phyloP scores from a whole-genome alignment of 768 basidiomycete species.

The Lepiota brunneoincarnata region DNA sequence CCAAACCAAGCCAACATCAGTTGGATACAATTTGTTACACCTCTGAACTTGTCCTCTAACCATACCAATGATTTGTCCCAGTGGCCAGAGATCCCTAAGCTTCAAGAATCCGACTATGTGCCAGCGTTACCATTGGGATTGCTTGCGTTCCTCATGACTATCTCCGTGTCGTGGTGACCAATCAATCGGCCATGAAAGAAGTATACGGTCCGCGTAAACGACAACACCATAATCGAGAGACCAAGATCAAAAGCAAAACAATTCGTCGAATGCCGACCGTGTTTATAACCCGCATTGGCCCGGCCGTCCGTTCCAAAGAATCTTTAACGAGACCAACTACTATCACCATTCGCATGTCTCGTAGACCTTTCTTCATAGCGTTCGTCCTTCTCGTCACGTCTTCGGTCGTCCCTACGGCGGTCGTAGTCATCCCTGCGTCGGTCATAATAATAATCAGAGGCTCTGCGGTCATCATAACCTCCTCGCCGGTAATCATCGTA shows the following conservation, averaged over 20 bases:
- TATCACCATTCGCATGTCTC: conserved; percentile 77
- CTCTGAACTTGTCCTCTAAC: background rate
- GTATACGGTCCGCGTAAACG: conserved; percentile 56
- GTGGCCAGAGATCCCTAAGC: background rate
- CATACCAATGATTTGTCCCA: background rate
- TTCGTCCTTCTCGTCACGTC: conserved; percentile 83
- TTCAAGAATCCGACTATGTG: conserved; percentile 9
- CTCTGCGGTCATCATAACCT: conserved; percentile 79
- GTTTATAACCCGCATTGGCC: conserved; percentile 6
- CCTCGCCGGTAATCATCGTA: conserved; percentile 89
- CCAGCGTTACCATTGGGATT: conserved; percentile 16
- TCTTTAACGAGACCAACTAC: conserved; percentile 71
- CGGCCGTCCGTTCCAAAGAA: conserved; percentile 30
- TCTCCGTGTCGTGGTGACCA: conserved; percentile 33
- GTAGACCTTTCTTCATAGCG: conserved; percentile 74
- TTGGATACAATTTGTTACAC: background rate
- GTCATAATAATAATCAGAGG: conserved; percentile 84
- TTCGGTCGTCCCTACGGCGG: conserved; percentile 69
- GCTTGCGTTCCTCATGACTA: conserved; percentile 26
- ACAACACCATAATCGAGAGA: conserved; percentile 49
- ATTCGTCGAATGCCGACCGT: conserved; percentile 29
- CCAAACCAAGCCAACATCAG: background rate
- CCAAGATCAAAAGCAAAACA: conserved; percentile 46
- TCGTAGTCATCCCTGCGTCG: conserved; percentile 80
- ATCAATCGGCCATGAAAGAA: conserved; percentile 44